A percentile compares a stretch with the other conserved stretches of the same genome.
Conservation (phyloP, 2,329 filamentous ascomycete species). For the Phyllosticta capitalensis region DNA sequence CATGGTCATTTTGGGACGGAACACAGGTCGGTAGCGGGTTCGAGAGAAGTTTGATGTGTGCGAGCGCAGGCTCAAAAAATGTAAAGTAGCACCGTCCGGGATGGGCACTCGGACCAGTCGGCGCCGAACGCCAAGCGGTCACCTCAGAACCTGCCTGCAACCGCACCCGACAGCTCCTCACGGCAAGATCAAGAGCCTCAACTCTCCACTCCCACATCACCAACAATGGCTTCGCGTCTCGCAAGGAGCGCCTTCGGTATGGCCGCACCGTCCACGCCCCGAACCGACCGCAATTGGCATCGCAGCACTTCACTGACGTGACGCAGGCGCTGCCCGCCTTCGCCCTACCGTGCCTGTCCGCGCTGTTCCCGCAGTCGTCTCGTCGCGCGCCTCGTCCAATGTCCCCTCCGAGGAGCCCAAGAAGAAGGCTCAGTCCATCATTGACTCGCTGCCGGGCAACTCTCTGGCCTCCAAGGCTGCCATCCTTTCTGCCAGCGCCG, state of each 20-base stretch:
- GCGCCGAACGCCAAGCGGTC: slow-evolving; percentile 11
- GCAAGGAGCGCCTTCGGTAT: slow-evolving; percentile 90
- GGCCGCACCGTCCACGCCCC: slow-evolving; percentile 33
- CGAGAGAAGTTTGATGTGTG: not conserved
- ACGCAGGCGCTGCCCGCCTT: slow-evolving; percentile 76
- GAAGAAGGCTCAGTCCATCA: slow-evolving; percentile 91
- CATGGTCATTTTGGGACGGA: slow-evolving; percentile 26
- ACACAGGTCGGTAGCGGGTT: not conserved
- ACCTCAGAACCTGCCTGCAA: slow-evolving; percentile 8
- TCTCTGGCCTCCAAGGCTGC: slow-evolving; percentile 91
- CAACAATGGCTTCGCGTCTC: slow-evolving; percentile 95
- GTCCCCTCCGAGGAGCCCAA: slow-evolving; percentile 83
- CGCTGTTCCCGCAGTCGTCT: slow-evolving; percentile 63
- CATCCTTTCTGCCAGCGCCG: slow-evolving; percentile 87
- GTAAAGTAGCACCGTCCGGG: not conserved
- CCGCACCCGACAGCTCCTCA: slow-evolving; percentile 15
- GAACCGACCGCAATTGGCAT: slow-evolving; percentile 31
- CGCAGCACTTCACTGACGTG: slow-evolving; percentile 20
- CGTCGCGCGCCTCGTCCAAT: slow-evolving; percentile 64
- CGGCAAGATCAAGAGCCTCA: slow-evolving; percentile 21
- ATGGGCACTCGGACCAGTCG: not conserved
- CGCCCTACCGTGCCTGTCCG: slow-evolving; percentile 65
- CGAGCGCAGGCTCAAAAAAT: slow-evolving; percentile 4
- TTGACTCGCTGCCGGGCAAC: slow-evolving; percentile 88
- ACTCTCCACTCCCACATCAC: slow-evolving; percentile 30